Percentiles rank a stretch among this genome's conserved stretches.
Conservation (phyloP, 352 stramenopile species). For the Phytophthora agathidicida region DNA sequence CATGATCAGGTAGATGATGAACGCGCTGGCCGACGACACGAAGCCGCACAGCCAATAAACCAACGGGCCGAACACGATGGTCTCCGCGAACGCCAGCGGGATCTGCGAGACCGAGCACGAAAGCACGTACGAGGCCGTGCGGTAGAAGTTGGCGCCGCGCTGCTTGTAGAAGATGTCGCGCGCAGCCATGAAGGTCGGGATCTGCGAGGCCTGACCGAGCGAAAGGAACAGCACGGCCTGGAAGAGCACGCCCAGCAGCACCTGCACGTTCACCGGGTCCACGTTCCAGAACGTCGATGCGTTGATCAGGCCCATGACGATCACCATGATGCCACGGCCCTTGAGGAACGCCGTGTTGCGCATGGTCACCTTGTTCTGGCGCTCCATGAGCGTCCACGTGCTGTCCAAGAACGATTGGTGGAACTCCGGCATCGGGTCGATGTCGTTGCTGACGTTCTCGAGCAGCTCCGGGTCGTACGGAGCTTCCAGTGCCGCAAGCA, state of each 20-base stretch:
- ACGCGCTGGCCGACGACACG: constrained; percentile 24
- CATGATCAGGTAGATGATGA: constrained; percentile 50
- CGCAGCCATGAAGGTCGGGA: constrained; percentile 74
- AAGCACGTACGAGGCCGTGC: constrained; percentile 61
- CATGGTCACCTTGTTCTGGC: constrained; percentile 66
- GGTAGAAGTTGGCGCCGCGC: constrained; percentile 77
- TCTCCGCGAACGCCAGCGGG: constrained; percentile 62
- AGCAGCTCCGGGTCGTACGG: constrained; percentile 32
- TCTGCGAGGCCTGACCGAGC: constrained; percentile 70
- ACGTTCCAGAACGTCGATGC: constrained; percentile 51
- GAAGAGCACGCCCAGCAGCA: constrained; percentile 79
- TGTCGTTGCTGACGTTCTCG: constrained; percentile 33
- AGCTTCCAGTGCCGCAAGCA: constrained; percentile 29
- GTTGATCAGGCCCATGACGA: constrained; percentile 49
- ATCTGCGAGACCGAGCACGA: constrained; percentile 68
- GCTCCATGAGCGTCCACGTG: constrained; percentile 40
- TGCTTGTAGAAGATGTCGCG: constrained; percentile 86
- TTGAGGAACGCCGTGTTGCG: constrained; percentile 56
- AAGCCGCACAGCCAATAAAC: constrained; percentile 87
- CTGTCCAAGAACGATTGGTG: constrained; percentile 46
- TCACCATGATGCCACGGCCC: constrained; percentile 44
- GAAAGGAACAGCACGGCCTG: constrained; percentile 75
- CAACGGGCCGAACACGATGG: constrained; percentile 76
- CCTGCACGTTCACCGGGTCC: constrained; percentile 39
- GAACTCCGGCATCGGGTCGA: constrained; percentile 48